Base-by-base conservation (phyloP, 2,329 filamentous ascomycete species). In the Talaromyces verruculosus region DNA sequence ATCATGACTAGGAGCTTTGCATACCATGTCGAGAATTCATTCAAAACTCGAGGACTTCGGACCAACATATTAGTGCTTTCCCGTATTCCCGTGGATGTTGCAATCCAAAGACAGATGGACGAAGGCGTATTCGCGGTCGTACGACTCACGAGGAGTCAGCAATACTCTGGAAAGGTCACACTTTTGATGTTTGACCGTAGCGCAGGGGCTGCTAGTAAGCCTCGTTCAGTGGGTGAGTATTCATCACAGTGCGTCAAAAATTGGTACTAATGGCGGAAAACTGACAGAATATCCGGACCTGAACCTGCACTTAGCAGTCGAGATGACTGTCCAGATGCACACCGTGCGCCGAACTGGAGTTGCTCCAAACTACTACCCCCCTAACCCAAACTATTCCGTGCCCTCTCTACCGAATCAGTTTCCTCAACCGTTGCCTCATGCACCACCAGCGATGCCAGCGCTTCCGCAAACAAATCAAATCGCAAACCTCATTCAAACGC, bases 101-200 rank as follows among this genome's bases (percentile, higher is more conserved):
- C 97, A n/a, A 87, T 97, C 62, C 89, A 92, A 70, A 86, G 91
- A 62, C 92, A 97, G 75, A 91, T 96, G 43, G 81, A 93, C 11
- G 93, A 98, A 77, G 94, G 95, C 19, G 94, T 97, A 1, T 85
- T 91, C 61, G 94, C 91, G 8, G 91, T 97, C 15, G 88, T 92
- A 5, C 89, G 92, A 71, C 84, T 98, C 15, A 88, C 91, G 67
- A 83, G 87, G 61, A 82, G 84, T 55, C 87, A 91, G 25, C 90
- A 96, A 72, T 82, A 84, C 39, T 85, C 85, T 1, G 88, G 88
- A 69, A 93, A 89, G 74, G 90, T 98, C 61, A 87, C 91, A 0
- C 81, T 97, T 2, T 91, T 94, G 71, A 87, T 96, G 5, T 97
- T 97, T 73, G 91, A 96, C 77, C 89, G 93, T 30, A 89, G 87